These are phyloP conservation scores for Macrophomina pseudophaseolina DNA, from an alignment of 2,329 filamentous ascomycete species.

Conservation along the genomic window DNA sequence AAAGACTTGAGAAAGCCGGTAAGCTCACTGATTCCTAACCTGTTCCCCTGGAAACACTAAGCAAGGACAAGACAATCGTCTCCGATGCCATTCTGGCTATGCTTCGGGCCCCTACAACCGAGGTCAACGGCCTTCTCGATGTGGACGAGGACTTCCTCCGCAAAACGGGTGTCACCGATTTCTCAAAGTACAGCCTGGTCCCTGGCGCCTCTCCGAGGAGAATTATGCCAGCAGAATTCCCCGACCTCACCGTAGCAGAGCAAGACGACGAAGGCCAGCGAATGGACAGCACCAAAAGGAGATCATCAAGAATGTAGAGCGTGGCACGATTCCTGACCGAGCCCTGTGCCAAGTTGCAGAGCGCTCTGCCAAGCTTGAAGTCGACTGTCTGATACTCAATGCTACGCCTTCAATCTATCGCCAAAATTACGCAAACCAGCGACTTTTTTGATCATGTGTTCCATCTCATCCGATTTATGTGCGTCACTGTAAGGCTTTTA, in stretches of 20 bases:
- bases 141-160: conserved; percentile 84
- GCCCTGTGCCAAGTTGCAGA: conserved; percentile 11
- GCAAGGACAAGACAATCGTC: conserved; percentile 64
- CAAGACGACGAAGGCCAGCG: conserved; percentile 79
- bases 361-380: neutral
- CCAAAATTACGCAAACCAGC: no score
- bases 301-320: conserved; percentile 30
- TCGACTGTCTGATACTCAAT: neutral
- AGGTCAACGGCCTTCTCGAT: conserved; percentile 73
- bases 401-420: no score
- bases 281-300: conserved; percentile 64
- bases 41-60: conserved; percentile 23
- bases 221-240: conserved; percentile 77
- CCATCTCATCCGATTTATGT: no score
- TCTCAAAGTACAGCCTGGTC: conserved; percentile 74
- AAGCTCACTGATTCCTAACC: conserved; percentile 28
- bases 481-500: no score
- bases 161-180: conserved; percentile 69
- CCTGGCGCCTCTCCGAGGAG: conserved; percentile 67
- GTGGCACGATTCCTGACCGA: neutral
- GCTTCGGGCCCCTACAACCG: conserved; percentile 61
- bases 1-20: conserved; percentile 67
- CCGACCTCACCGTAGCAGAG: conserved; percentile 73
- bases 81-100: conserved; percentile 80
- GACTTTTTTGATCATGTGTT: no score